Evolutionary conservation across 176 grass and related monocot genomes (phyloP), one percentile per base, ranked within the genome.

Genomic region (Juncus effusus): DNA sequence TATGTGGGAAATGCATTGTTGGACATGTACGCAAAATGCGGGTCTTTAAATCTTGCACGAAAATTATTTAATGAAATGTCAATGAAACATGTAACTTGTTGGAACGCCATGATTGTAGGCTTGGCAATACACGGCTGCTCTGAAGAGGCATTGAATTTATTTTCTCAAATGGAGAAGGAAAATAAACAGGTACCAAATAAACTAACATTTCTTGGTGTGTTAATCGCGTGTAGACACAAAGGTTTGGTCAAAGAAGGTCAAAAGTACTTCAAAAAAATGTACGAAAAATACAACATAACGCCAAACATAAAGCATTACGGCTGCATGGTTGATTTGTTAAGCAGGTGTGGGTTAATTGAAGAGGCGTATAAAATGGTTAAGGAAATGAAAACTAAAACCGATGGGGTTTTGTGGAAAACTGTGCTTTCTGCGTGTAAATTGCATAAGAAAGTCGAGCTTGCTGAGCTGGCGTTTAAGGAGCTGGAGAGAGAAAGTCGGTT

Each of bases 11-110:
- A 80, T 7, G 78, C 76, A 4, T 63, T 95, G 40, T 56, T 95
- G 0, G 81, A 95, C 68, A 90, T 96, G 87, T 90, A 96, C 41
- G 78, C 81, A 7, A 96, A 96, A 65, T 90, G 84, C 16, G 83
- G 83, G 12, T 64, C 37, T 42, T 64, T 96, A 13, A 51, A 78
- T 41, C 65, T 81, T 2, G 91, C 87, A 5, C 69, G 45, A 1
- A 55, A 79, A 15, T 60, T 87, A 19, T 96, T 90, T 9, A 45
- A 79, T 47, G 68, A 15, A 61, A 86, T 89, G 86, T 49, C 64
- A 5, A 60, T 79, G 65, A 86, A 64, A 76, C 82, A 85, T 51
- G 55, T 80, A 19, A 78, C 76, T 44, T 80, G 82, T 71, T 88
- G 79, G 82, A 85, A 88, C 4, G 10, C 79, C 0, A 96, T 88